phyloP scores from a whole-genome alignment of 2,329 filamentous ascomycete species.

The Parastagonospora avenae region DNA sequence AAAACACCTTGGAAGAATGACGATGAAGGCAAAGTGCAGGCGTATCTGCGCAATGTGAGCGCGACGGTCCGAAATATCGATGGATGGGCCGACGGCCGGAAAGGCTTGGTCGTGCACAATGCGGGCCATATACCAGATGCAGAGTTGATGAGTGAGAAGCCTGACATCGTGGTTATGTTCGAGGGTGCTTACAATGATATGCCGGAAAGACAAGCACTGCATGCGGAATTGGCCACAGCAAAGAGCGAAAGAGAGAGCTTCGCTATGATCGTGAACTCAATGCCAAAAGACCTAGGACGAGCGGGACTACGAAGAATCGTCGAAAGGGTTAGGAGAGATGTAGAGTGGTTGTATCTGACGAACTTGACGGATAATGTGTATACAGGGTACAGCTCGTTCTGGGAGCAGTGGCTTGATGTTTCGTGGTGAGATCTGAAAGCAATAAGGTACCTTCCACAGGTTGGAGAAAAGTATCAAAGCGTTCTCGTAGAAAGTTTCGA shows the following conservation, averaged over 20 bases:
- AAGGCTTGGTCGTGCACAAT: slow-evolving; percentile 25
- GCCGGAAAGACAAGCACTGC: slow-evolving; percentile 13
- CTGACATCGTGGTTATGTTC: slow-evolving; percentile 30
- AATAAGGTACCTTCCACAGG: neutral
- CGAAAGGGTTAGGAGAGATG: slow-evolving; percentile 21
- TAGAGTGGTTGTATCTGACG: slow-evolving; percentile 30
- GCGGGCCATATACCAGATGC: slow-evolving; percentile 24
- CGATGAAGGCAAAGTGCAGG: slow-evolving; percentile 1
- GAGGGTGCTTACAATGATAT: slow-evolving; percentile 24
- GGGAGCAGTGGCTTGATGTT: slow-evolving; percentile 28
- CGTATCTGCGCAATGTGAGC: slow-evolving; percentile 31
- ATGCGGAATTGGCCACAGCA: slow-evolving; percentile 7
- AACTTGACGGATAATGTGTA: slow-evolving; percentile 23
- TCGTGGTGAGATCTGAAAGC: neutral
- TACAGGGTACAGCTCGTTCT: slow-evolving; percentile 19
- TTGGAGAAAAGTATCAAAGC: neutral
- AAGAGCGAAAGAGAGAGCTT: slow-evolving; percentile 15
- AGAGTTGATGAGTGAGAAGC: slow-evolving; percentile 15
- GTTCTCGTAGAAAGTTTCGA: neutral
- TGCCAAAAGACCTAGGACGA: slow-evolving; percentile 15
- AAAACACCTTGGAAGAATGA: slow-evolving; percentile 47
- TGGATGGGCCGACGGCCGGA: slow-evolving; percentile 18
- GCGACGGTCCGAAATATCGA: slow-evolving; percentile 20
- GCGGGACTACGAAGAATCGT: slow-evolving; percentile 25
- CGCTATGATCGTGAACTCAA: slow-evolving; percentile 24